Evolutionary conservation across 2,329 filamentous ascomycete genomes (phyloP).

Genomic region (Harringtonia aguacate): DNA sequence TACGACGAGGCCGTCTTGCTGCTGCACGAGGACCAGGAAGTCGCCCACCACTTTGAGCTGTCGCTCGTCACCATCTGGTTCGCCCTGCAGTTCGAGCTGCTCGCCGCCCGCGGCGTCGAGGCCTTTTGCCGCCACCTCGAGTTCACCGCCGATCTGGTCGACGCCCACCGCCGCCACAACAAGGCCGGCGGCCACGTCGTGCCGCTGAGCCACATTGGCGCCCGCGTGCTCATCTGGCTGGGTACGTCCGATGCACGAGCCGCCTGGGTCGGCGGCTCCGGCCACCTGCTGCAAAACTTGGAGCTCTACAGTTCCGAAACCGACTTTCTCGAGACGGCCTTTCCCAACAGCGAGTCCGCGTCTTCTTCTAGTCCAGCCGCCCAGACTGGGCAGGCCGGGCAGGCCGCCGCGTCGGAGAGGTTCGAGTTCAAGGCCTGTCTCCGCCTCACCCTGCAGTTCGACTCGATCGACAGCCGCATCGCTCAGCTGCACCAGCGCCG

Average conservation of each 20-base stretch:
- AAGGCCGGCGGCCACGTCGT: neutral
- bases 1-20: neutral
- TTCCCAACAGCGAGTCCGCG: neutral
- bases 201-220: neutral
- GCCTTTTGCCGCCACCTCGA: slow-evolving; percentile 4
- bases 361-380: neutral
- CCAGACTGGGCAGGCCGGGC: neutral
- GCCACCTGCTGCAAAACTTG: slow-evolving; percentile 3
- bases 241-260: slow-evolving; percentile 5
- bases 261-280: slow-evolving; percentile 3
- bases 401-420: neutral
- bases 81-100: slow-evolving; percentile 4
- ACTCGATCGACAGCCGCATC: slow-evolving; percentile 5
- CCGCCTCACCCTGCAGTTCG: slow-evolving; percentile 4
- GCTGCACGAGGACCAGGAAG: slow-evolving; percentile 4
- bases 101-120: slow-evolving; percentile 1
- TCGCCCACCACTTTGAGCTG: slow-evolving; percentile 3
- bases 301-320: slow-evolving; percentile 1
- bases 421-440: slow-evolving; percentile 1
- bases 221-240: slow-evolving; percentile 5
- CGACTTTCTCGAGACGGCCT: slow-evolving; percentile 1
- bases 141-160: slow-evolving; percentile 5
- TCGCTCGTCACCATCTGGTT: slow-evolving; percentile 6
- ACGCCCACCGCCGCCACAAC: slow-evolving; percentile 4
- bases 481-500: slow-evolving; percentile 1